Base-by-base conservation (phyloP, 2,329 filamentous ascomycete genomes). In the Xylariaceae sp. region DNA sequence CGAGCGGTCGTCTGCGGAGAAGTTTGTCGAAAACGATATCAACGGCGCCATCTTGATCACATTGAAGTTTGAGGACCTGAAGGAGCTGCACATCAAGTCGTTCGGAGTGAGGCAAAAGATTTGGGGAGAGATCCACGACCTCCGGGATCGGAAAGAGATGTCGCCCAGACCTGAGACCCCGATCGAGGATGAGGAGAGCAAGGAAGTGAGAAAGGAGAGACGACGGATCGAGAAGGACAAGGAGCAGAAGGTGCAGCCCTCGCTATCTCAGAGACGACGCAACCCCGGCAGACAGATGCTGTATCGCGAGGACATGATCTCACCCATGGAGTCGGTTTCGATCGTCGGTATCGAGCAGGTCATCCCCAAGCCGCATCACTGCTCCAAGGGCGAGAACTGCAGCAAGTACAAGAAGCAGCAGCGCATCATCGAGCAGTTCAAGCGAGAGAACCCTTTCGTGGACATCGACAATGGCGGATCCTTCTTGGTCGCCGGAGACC, bases 271-370 rank as follows among this genome's bases (percentile, higher is more conserved):
- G 7, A 61, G 73, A 30, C 70, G 67, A 55, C 65, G 68, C 54
- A 53, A 35, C 56, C 61, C 63, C 3, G 67, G 61, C 60, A 74
- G 72, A 59, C 74, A 73, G 64, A 75, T 74, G 59, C 67, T 72
- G 6, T 73, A 77, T 10, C 73, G 77, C 55, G 83, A 86, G 63
- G 88, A 92, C 67, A 76, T 84, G 51, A 88, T 94, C 71, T 87
- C 87, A 1, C 90, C 90, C 1, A 82, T 87, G 60, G 90, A 96
- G 72, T 93, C 90, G 0, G 87, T 94, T 3, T 96, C 91, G 0
- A 96, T 96, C 66, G 91, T 96, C 39, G 92, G 89, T 34, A 96
- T 96, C 64, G 92, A 96, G 75, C 90, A 96, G 73, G 78, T 94
- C 56, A 82, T 96, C 57, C 92, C 92, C 4, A 92, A 90, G 75